Evolutionary conservation across 2,329 filamentous ascomycete genomes (phyloP).

Genomic region (Apiospora pterosperma): DNA sequence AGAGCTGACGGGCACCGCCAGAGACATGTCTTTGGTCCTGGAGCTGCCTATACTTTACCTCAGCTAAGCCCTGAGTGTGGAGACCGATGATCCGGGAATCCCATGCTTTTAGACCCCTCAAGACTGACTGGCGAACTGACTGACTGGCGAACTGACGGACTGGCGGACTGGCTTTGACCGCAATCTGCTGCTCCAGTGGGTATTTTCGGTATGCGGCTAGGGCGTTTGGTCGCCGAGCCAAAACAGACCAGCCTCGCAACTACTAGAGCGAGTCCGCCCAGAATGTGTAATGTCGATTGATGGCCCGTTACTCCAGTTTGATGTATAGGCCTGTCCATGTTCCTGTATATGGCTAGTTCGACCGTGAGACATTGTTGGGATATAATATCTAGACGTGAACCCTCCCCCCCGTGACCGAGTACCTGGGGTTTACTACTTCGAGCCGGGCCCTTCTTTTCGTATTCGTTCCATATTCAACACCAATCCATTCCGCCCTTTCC

Average conservation of each 20-base stretch:
- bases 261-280: neutral
- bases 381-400: neutral
- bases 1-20: neutral
- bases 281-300: neutral
- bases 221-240: neutral
- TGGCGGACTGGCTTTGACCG: neutral
- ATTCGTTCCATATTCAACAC: neutral
- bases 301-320: neutral
- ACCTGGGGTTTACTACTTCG: neutral
- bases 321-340: neutral
- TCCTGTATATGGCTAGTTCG: neutral
- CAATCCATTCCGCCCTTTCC: neutral
- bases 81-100: neutral
- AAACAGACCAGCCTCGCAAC: neutral
- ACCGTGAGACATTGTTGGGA: neutral
- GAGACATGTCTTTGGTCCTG: neutral
- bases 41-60: neutral
- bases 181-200: neutral
- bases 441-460: neutral
- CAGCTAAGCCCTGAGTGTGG: slow-evolving; percentile 1
- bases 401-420: neutral
- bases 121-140: too few species aligned
- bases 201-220: slow-evolving; percentile 1
- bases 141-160: too few species aligned
- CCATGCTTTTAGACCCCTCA: neutral